A percentile compares a stretch with the other conserved stretches of the same genome.
Evolutionary conservation across 768 basidiomycete species (phyloP).

Genomic region (Candolleomyces aberdarensis): DNA sequence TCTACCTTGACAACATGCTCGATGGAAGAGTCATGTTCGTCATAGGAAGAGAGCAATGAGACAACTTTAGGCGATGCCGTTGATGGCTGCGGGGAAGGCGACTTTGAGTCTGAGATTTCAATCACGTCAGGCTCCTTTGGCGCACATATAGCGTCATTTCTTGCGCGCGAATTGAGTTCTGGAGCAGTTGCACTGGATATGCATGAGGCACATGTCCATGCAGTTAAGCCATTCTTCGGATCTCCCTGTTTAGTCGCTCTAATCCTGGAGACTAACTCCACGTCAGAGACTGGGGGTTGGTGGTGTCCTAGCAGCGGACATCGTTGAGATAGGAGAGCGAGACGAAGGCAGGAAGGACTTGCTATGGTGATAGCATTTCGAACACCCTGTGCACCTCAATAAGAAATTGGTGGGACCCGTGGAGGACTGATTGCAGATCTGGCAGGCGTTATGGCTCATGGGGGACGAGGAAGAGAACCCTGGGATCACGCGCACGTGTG

Average conservation of each 20-base stretch:
- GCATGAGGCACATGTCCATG: constrained; percentile 20
- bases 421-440: constrained; percentile 20
- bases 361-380: constrained; percentile 35
- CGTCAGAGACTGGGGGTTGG: constrained; percentile 29
- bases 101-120: constrained; percentile 6
- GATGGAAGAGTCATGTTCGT: neutral
- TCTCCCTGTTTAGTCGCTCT: constrained; percentile 16
- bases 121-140: constrained; percentile 7
- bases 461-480: neutral
- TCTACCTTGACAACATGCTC: neutral
- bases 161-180: neutral
- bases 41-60: neutral
- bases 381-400: constrained; percentile 29
- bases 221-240: constrained; percentile 11
- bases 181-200: neutral
- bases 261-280: constrained; percentile 27
- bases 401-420: constrained; percentile 28
- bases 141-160: constrained; percentile 7
- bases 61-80: neutral
- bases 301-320: constrained; percentile 28
- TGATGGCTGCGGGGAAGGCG: neutral
- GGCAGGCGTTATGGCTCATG: constrained; percentile 17
- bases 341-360: constrained; percentile 8
- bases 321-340: neutral
- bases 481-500: constrained; percentile 5